A percentile compares a stretch with the other conserved stretches of the same genome.
Conservation (phyloP, 305 asterid genomes). For the Fraxinus greggii region DNA sequence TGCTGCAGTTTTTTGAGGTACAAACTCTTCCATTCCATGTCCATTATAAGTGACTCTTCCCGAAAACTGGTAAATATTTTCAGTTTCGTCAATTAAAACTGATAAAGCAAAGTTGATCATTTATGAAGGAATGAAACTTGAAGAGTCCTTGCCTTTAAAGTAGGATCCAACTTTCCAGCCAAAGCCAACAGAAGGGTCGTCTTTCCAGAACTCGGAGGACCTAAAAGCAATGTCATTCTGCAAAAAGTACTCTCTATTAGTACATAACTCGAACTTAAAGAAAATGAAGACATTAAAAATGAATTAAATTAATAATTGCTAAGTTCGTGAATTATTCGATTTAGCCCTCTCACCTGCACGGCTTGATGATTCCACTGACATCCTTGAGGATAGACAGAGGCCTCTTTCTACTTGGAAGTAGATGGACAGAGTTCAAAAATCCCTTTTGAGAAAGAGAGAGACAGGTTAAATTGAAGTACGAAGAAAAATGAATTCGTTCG, state of each 20-base stretch:
- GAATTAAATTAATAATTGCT: neutral
- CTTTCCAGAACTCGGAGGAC: constrained; percentile 75
- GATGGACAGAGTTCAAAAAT: constrained; percentile 36
- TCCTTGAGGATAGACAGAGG: constrained; percentile 55
- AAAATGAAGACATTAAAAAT: neutral
- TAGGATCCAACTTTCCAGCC: constrained; percentile 72
- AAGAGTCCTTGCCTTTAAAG: constrained; percentile 44
- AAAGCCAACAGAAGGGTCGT: constrained; percentile 64
- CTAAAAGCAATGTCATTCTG: constrained; percentile 65
- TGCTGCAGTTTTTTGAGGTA: constrained; percentile 73
- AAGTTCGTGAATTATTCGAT: neutral
- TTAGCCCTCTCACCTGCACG: constrained; percentile 38
- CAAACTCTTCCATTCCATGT: constrained; percentile 64
- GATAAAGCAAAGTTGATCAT: neutral
- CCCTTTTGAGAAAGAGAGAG: constrained; percentile 31
- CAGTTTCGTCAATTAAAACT: neutral
- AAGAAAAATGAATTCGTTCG: neutral
- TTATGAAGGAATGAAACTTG: neutral
- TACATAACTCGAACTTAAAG: neutral
- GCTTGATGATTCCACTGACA: constrained; percentile 69
- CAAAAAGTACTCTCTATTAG: neutral
- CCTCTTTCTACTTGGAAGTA: constrained; percentile 45
- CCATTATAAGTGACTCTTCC: constrained; percentile 83
- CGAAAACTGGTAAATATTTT: constrained; percentile 33
- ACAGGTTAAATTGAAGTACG: neutral